phyloP scores from a whole-genome alignment of 1,139 yeast species.

The Geotrichum fermentans region DNA sequence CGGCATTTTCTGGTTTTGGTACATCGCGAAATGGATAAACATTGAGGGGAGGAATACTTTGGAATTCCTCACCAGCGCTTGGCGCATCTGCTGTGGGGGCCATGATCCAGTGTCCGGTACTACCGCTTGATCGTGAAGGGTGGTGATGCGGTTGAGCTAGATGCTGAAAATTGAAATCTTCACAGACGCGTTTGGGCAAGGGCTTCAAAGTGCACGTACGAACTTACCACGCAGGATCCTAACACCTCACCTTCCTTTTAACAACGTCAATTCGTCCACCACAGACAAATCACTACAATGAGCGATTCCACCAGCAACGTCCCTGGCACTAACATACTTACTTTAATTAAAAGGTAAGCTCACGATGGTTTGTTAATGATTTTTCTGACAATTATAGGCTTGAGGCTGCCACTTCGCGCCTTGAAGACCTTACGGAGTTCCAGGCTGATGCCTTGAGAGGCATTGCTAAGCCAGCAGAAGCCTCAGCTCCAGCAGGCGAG shows the following conservation, averaged over 20 bases:
- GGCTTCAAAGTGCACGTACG: not conserved
- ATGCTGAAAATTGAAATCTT: no score
- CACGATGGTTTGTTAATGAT: not conserved
- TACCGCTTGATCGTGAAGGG: no score
- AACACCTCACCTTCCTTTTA: constrained; percentile 13
- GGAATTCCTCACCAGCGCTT: constrained; percentile 1
- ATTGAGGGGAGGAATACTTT: constrained; percentile 38
- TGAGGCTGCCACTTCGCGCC: constrained; percentile 89
- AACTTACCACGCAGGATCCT: not conserved
- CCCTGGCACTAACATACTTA: constrained; percentile 77
- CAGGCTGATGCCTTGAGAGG: constrained; percentile 50
- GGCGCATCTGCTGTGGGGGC: constrained; percentile 13
- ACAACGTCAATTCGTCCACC: not conserved
- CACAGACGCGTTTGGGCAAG: constrained; percentile 9
- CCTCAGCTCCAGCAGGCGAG: constrained; percentile 28
- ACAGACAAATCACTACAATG: constrained; percentile 30
- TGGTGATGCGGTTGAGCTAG: not conserved
- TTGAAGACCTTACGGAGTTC: constrained; percentile 80
- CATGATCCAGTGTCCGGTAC: no score
- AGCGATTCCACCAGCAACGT: constrained; percentile 56
- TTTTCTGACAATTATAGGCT: constrained; percentile 41
- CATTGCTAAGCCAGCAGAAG: constrained; percentile 13
- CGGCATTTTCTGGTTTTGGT: constrained; percentile 40
- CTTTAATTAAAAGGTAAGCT: constrained; percentile 60
- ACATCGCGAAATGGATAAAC: constrained; percentile 51